Conservation (phyloP, 116 monocot species). For the Papilionanthe hybrid region DNA sequence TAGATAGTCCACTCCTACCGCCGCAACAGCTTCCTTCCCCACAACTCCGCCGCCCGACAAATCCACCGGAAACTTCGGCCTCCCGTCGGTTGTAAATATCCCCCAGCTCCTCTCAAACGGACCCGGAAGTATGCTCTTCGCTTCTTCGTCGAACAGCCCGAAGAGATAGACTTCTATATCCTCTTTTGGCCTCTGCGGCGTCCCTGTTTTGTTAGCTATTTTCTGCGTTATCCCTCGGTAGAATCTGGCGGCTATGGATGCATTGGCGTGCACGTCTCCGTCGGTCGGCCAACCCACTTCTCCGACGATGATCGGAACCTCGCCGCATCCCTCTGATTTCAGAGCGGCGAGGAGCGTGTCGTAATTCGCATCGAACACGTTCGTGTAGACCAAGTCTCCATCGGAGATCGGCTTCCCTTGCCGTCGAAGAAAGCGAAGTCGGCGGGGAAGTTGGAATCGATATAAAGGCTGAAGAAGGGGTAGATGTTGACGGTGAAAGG, state of each 20-base stretch:
- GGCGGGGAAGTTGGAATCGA: constrained; percentile 29
- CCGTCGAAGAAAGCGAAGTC: constrained; percentile 53
- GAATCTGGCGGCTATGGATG: constrained; percentile 29
- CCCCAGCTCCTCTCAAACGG: constrained; percentile 50
- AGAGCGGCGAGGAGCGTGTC: constrained; percentile 42
- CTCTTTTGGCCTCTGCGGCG: constrained; percentile 28
- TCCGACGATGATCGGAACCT: constrained; percentile 40
- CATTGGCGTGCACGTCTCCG: constrained; percentile 19
- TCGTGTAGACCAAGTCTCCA: constrained; percentile 18
- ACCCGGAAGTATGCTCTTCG: constrained; percentile 35
- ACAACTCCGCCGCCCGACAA: constrained; percentile 20
- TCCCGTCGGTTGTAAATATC: constrained; percentile 28
- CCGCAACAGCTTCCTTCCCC: constrained; percentile 22
- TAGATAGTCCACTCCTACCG: constrained; percentile 33
- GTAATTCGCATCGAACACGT: constrained; percentile 51
- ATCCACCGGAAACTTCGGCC: constrained; percentile 41
- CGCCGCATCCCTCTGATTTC: not conserved
- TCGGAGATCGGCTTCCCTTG: constrained; percentile 16
- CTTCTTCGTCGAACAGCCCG: constrained; percentile 39
- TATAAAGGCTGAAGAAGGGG: constrained; percentile 43
- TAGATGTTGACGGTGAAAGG: constrained; percentile 52
- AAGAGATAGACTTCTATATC: constrained; percentile 37
- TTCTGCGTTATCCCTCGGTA: constrained; percentile 36
- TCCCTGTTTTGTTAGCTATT: constrained; percentile 24
- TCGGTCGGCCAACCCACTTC: constrained; percentile 57